Evolutionary conservation across 2,329 filamentous ascomycete species (phyloP).

Genomic region (Aspergillus sp.): DNA sequence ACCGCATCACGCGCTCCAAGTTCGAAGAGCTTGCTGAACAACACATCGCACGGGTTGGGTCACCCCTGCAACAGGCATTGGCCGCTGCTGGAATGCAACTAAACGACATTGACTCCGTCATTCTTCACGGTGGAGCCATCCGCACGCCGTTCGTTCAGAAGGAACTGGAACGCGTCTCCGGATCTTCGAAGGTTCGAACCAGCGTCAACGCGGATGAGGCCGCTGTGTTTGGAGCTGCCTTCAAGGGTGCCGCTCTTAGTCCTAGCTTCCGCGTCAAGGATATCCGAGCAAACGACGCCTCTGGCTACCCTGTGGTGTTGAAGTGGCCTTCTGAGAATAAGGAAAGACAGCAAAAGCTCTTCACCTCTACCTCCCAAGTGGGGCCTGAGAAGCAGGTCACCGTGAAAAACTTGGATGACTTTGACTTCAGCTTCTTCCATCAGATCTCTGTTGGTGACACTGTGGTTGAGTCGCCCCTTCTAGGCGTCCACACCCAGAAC

Average conservation of each 20-base stretch:
- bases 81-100: constrained; percentile 70
- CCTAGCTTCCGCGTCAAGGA: constrained; percentile 98
- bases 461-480: constrained; percentile 58
- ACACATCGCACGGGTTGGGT: constrained; percentile 67
- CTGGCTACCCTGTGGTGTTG: constrained; percentile 71
- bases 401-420: constrained; percentile 79
- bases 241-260: constrained; percentile 88
- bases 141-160: constrained; percentile 94
- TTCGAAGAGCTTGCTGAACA: constrained; percentile 76
- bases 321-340: constrained; percentile 73
- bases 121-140: constrained; percentile 86
- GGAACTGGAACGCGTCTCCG: constrained; percentile 73
- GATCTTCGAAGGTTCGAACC: constrained; percentile 71
- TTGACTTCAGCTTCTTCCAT: constrained; percentile 78
- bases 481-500: constrained; percentile 74
- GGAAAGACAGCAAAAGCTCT: constrained; percentile 76
- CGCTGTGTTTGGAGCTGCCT: constrained; percentile 91
- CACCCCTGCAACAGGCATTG: constrained; percentile 72
- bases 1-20: constrained; percentile 75
- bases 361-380: constrained; percentile 72
- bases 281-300: constrained; percentile 77
- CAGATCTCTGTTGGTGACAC: constrained; percentile 53
- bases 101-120: constrained; percentile 79
- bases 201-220: constrained; percentile 98
- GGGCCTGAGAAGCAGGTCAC: constrained; percentile 81